Conservation (phyloP, 1,284 basidiomycete species). For the Apiotrichum laibachii region DNA sequence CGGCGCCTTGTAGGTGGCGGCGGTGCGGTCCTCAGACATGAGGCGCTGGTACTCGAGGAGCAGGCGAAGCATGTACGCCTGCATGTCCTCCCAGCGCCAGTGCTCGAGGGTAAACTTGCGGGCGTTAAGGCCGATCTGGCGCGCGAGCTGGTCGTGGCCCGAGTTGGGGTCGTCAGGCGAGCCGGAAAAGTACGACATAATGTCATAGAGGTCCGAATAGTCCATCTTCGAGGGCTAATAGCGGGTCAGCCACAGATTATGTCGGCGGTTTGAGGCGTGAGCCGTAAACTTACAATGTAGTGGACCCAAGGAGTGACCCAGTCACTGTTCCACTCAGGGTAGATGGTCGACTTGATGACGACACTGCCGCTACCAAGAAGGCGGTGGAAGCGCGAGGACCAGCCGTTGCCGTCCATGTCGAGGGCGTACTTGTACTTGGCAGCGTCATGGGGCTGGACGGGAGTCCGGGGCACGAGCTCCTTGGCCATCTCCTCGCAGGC, state of each 20-base stretch:
- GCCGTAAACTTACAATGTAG: constrained; percentile 46
- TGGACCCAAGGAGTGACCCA: constrained; percentile 54
- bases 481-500: constrained; percentile 47
- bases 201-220: constrained; percentile 55
- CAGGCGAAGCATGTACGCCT: constrained; percentile 52
- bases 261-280: background rate
- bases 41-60: constrained; percentile 34
- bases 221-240: constrained; percentile 52
- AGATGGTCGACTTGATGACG: constrained; percentile 53
- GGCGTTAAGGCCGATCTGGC: constrained; percentile 51
- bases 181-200: constrained; percentile 56
- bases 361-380: constrained; percentile 50
- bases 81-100: constrained; percentile 57
- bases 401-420: constrained; percentile 51
- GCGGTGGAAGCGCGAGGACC: constrained; percentile 49
- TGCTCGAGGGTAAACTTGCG: constrained; percentile 50
- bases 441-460: constrained; percentile 18
- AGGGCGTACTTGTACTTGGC: constrained; percentile 22
- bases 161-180: constrained; percentile 41
- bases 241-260: background rate
- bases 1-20: background rate
- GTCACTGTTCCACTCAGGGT: constrained; percentile 53
- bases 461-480: constrained; percentile 37
- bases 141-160: constrained; percentile 52
- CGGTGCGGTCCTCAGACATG: constrained; percentile 1